Evolutionary conservation across 176 grass and related monocot species (phyloP).

Genomic region (Cenchrus fungigraminus): DNA sequence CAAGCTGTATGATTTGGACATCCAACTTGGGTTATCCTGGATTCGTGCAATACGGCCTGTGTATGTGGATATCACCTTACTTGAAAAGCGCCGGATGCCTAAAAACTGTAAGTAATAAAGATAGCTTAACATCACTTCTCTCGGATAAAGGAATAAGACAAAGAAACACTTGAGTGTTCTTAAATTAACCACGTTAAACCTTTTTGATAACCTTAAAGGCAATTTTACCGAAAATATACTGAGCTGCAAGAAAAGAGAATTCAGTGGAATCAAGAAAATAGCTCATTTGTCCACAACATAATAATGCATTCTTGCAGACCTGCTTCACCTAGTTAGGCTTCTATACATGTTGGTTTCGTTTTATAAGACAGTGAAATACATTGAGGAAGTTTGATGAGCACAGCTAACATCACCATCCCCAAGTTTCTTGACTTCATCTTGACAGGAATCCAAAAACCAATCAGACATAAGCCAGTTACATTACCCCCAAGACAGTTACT

Average conservation of each 20-base stretch:
- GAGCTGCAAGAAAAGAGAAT: neutral
- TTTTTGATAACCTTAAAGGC: neutral
- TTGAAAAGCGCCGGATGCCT: conserved; percentile 16
- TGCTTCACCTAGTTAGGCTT: neutral
- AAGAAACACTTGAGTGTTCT: neutral
- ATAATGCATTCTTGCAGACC: neutral
- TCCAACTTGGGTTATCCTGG: conserved; percentile 34
- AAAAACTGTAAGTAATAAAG: conserved; percentile 39
- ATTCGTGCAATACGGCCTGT: conserved; percentile 52
- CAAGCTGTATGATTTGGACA: conserved; percentile 36
- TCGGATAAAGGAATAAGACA: neutral
- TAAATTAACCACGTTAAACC: neutral
- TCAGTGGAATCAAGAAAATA: neutral
- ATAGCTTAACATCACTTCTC: neutral
- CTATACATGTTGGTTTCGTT: neutral
- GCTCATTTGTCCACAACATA: neutral
- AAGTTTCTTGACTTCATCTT: neutral
- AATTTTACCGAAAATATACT: neutral
- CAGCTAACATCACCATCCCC: neutral
- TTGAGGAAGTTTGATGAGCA: neutral
- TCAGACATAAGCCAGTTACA: neutral
- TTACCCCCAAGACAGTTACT: neutral
- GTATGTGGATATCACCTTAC: conserved; percentile 48
- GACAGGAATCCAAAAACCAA: neutral
- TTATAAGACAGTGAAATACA: neutral